Base-by-base conservation (phyloP, 2,329 filamentous ascomycete genomes). In the Alternaria rosae region DNA sequence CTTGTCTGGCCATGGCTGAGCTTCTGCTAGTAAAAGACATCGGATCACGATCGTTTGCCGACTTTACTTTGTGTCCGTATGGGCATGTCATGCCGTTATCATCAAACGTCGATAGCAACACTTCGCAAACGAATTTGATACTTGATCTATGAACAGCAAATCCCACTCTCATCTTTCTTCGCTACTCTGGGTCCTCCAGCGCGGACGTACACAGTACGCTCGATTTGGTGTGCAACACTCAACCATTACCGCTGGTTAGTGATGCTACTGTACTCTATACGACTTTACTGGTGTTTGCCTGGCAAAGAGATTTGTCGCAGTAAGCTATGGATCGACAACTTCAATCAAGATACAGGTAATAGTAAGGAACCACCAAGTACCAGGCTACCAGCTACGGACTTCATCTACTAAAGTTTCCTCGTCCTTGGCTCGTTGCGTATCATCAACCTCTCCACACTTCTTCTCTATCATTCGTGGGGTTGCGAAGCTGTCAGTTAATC, bases 321-420 rank as follows among this genome's bases (percentile, higher is more conserved):
- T 25, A 23, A 25, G 38, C 0, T n/a, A 1, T 41, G 5, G 35
- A 10, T 41, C 15, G 7, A 9, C 5, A 5, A 41, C 35, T 17
- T 17, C 35, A 43, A 21, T 4, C 3, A 44, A 12, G 5, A 15
- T 44, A 21, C 42, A 44, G 7, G 42, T 44, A 10, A 44, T 6
- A 8, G 21, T 21, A 25, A 44, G 42, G 23, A 20, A 23, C 20
- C 0, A 44, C 7, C 6, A 9, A 44, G 3, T 2, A 1, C 21
- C 20, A 1, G 12, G 3, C 42, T 38, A 38, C 35, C n/a, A 4
- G 2, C 42, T 25, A 44, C 17, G 20, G 4, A 6, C 21, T 13
- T 44, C 6, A 9, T 10, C 1, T 10, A 15, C 13, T 1, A 10
- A 0, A 3, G 9, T 15, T 9, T 12, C 3, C 12, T 8, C 13